A percentile compares a stretch with the other conserved stretches of the same genome.
phyloP scores from a whole-genome alignment of 768 basidiomycete species.

The Phlebiopsis gigantea region DNA sequence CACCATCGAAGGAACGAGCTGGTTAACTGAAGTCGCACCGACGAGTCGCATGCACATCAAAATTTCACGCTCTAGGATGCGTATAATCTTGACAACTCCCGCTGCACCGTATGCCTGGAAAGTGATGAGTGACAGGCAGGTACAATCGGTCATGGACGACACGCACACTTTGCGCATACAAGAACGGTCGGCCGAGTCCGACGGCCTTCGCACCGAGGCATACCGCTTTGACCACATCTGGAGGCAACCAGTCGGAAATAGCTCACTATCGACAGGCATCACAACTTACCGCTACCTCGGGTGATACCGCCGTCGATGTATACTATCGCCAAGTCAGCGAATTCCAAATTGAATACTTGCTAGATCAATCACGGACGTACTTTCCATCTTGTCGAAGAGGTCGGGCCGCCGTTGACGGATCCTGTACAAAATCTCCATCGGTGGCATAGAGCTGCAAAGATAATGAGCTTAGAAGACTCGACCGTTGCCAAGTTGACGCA shows the following conservation, averaged over 20 bases:
- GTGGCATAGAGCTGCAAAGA: conserved; percentile 57
- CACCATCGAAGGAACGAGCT: conserved; percentile 75
- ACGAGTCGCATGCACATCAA: conserved; percentile 68
- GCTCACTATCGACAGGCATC: background rate
- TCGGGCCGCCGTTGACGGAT: conserved; percentile 71
- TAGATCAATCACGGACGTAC: conserved; percentile 24
- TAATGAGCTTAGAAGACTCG: conserved; percentile 13
- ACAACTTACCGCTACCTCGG: conserved; percentile 64
- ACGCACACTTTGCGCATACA: conserved; percentile 80
- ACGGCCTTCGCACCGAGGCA: conserved; percentile 86
- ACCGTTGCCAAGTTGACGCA: conserved; percentile 32
- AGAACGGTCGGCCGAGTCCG: conserved; percentile 79
- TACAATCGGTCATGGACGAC: background rate
- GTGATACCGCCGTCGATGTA: conserved; percentile 84
- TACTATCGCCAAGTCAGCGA: conserved; percentile 36
- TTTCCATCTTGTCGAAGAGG: conserved; percentile 68
- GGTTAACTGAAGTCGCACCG: conserved; percentile 58
- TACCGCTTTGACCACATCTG: conserved; percentile 84
- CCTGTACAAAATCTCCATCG: conserved; percentile 72
- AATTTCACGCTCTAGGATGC: conserved; percentile 75
- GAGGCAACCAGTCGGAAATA: background rate
- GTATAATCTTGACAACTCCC: conserved; percentile 61
- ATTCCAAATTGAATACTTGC: conserved; percentile 3
- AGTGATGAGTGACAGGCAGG: background rate
- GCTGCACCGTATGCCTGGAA: conserved; percentile 67